Evolutionary conservation across 2,329 filamentous ascomycete species (phyloP).

Genomic region (Chrysoporthe austroafricana): DNA sequence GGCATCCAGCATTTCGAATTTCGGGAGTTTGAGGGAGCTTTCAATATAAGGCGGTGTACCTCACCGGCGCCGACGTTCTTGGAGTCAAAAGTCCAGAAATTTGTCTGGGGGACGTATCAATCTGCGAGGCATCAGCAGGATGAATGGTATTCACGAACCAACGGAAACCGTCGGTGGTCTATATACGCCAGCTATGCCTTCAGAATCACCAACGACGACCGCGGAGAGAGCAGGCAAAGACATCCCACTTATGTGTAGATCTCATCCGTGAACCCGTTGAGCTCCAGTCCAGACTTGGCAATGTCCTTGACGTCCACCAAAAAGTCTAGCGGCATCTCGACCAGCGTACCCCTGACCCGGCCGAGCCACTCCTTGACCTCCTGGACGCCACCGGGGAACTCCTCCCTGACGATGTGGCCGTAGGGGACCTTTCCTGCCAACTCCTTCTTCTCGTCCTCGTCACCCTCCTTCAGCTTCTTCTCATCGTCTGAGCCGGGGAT

Average conservation of each 20-base stretch:
- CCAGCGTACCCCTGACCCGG: constrained; percentile 69
- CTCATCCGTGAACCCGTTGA: constrained; percentile 74
- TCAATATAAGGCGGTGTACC: not conserved
- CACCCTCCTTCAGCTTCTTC: constrained; percentile 51
- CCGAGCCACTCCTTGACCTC: constrained; percentile 73
- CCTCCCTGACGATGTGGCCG: constrained; percentile 83
- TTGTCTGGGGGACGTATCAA: not conserved
- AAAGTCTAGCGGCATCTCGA: constrained; percentile 93
- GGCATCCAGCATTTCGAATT: constrained; percentile 18
- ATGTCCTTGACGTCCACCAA: constrained; percentile 81
- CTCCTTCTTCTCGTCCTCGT: constrained; percentile 47
- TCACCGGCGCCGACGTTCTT: not conserved
- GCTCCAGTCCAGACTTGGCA: constrained; percentile 75
- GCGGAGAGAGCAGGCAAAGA: not conserved
- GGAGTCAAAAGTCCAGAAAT: not conserved
- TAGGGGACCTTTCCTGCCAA: constrained; percentile 70
- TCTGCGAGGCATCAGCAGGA: not conserved
- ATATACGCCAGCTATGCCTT: not conserved
- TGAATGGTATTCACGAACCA: not conserved
- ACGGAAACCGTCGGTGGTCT: not conserved
- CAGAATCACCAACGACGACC: too few relatives aligned
- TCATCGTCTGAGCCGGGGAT: constrained; percentile 51
- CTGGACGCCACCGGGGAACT: constrained; percentile 74
- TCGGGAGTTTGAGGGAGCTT: constrained; percentile 6
- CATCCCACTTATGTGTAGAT: constrained; percentile 64